Base-by-base conservation (phyloP, 2,329 filamentous ascomycete genomes). In the Diaporthe nobilis region DNA sequence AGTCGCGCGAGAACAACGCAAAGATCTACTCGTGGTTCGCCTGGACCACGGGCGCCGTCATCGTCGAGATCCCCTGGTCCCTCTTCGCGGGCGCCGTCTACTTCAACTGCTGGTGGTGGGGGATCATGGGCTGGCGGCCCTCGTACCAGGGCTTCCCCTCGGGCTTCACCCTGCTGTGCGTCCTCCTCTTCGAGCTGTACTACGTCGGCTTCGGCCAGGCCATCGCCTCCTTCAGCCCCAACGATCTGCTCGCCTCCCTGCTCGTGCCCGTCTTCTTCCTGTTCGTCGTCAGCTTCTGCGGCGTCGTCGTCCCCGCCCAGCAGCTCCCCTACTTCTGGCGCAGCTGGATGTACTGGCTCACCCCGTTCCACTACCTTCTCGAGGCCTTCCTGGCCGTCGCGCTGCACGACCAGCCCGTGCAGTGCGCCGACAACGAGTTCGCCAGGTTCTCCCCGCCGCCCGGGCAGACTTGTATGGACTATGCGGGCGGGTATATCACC, bases 221-320 rank as follows among this genome's bases (percentile, higher is more conserved):
- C 79, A 85, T 92, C n/a, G 90, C 90, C 0, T 90, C 91, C 1
- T 92, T 92, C 76, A 88, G 90, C 0, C 91, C 91, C 0, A 92
- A 91, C 77, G 90, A 87, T 47, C 87, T 91, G 15, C 91, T 92
- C 60, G 91, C 91, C 0, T 85, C 89, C 0, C 85, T 92, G 6
- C 86, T 88, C 76, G 92, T 92, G 77, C 90, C 90, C 0, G 80
- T 92, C 0, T 71, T 92, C 15, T 83, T 92, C 73, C 86, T 88
- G 80, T 82, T 91, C 55, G 85, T 95, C 3, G 88, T 94, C 12
- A 90, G 89, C 1, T 95, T 96, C 85, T 95, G 93, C 79, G 94
- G 94, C 77, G 92, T 95, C 1, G 86, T 95, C 7, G 93, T 95
- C 0, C 93, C 93, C 0, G 94, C 92, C 77, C 79, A 80, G 0